Conservation (phyloP, 768 basidiomycete species). For the Boletales sp. region DNA sequence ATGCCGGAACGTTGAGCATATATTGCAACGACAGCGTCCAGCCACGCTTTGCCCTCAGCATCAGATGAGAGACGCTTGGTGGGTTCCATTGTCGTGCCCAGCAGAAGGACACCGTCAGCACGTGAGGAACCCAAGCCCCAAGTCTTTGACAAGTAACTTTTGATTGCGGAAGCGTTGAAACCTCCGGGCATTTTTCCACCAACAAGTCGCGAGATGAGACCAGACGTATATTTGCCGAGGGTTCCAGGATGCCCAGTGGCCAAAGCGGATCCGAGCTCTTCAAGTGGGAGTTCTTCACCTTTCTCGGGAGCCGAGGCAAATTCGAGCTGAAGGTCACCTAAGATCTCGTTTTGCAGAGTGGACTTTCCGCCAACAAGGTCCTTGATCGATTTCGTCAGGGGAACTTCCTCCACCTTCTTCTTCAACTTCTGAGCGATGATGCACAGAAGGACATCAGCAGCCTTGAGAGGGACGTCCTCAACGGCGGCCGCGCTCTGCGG, state of each 20-base stretch:
- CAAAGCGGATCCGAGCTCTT: slow-evolving; percentile 89
- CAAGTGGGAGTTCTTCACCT: slow-evolving; percentile 94
- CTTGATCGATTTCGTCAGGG: slow-evolving; percentile 92
- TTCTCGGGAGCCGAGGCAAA: slow-evolving; percentile 96
- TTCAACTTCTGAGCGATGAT: slow-evolving; percentile 98
- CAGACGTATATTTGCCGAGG: slow-evolving; percentile 90
- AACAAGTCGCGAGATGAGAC: slow-evolving; percentile 86
- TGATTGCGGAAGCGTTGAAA: slow-evolving; percentile 91
- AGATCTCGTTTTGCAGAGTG: slow-evolving; percentile 96
- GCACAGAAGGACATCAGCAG: slow-evolving; percentile 78
- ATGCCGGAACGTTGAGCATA: slow-evolving; percentile 93
- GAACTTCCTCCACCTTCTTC: slow-evolving; percentile 88
- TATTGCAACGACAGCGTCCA: slow-evolving; percentile 76
- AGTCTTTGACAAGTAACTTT: slow-evolving; percentile 81
- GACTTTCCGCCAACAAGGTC: slow-evolving; percentile 99
- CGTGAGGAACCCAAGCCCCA: slow-evolving; percentile 95
- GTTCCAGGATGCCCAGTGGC: slow-evolving; percentile 76
- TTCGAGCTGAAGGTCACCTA: slow-evolving; percentile 95
- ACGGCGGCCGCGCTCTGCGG: slow-evolving; percentile 68
- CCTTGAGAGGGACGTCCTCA: slow-evolving; percentile 90
- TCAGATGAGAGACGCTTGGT: slow-evolving; percentile 91
- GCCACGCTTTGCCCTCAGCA: slow-evolving; percentile 88
- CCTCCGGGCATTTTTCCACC: slow-evolving; percentile 99
- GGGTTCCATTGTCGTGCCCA: slow-evolving; percentile 91
- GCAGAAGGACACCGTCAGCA: slow-evolving; percentile 83